A percentile compares a stretch with the other conserved stretches of the same genome.
These are phyloP conservation scores for Sideroxylon spinosum DNA, from an alignment of 179 eudicot species.

Conservation along the genomic window DNA sequence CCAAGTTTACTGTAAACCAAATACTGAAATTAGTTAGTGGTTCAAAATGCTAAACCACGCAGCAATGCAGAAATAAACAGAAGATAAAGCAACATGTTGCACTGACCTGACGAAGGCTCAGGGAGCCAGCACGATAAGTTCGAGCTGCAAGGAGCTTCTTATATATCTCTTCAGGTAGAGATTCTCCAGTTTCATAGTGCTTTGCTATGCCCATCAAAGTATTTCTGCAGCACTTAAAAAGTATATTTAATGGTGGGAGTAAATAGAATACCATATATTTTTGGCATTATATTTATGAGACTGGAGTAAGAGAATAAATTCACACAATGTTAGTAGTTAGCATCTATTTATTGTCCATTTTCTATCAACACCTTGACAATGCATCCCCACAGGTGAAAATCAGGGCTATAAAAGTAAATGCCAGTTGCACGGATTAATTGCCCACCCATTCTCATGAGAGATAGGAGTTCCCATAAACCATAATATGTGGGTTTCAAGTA, in stretches of 20 bases:
- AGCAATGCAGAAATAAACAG: neutral
- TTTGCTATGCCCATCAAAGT: slow-evolving; percentile 93
- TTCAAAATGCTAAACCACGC: neutral
- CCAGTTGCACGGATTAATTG: neutral
- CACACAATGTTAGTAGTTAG: neutral
- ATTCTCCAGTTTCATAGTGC: slow-evolving; percentile 90
- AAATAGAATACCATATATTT: neutral
- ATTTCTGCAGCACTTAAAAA: slow-evolving; percentile 50
- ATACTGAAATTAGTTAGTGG: neutral
- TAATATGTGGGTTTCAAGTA: neutral
- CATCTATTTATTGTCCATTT: neutral
- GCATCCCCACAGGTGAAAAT: neutral
- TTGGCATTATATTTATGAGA: neutral
- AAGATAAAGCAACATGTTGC: neutral
- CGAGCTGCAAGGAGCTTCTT: slow-evolving; percentile 89
- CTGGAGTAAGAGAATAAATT: slow-evolving; percentile 1
- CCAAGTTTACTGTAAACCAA: neutral
- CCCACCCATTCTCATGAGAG: neutral
- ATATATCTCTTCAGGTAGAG: slow-evolving; percentile 85
- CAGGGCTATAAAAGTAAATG: neutral
- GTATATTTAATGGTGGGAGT: neutral
- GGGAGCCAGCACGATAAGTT: slow-evolving; percentile 87
- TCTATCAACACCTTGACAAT: neutral
- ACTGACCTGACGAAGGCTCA: slow-evolving; percentile 84
- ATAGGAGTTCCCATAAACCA: neutral